Conservation (phyloP, 345 rosid species). For the Jatropha curcas region DNA sequence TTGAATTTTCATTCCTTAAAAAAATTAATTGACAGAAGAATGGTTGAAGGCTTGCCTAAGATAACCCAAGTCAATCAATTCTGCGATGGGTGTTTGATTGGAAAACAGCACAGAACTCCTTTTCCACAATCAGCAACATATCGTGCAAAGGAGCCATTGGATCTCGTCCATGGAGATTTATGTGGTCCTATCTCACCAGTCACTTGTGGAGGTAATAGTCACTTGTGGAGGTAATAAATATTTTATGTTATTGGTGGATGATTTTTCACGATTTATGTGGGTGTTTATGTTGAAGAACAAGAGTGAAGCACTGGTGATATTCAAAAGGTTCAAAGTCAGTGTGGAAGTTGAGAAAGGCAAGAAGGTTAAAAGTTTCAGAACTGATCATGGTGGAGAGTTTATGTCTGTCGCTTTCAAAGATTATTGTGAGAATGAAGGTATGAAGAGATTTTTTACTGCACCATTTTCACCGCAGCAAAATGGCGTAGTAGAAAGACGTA, state of each 20-base stretch:
- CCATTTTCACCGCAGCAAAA: slow-evolving; percentile 1
- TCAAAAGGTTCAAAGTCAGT: too few species aligned
- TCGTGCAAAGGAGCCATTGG: not conserved
- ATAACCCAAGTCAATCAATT: not conserved
- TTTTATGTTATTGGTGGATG: not conserved
- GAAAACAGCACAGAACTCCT: not conserved
- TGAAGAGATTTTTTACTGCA: not conserved
- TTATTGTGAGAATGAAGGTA: too few species aligned
- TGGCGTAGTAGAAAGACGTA: not conserved
- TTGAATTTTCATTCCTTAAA: not conserved
- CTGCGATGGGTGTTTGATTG: not conserved
- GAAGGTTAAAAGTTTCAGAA: too few species aligned
- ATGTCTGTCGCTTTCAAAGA: too few species aligned
- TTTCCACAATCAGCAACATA: not conserved
- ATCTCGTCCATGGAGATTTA: not conserved
- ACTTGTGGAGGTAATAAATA: too few species aligned
- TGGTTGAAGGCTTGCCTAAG: not conserved
- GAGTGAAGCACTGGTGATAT: not conserved
- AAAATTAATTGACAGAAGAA: not conserved
- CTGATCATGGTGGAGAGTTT: too few species aligned
- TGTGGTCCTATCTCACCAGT: not conserved
- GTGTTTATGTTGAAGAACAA: not conserved
- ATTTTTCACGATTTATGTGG: not conserved
- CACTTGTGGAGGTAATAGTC: not conserved
- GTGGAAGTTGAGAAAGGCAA: too few species aligned